Base-by-base conservation (phyloP, 2,329 filamentous ascomycete genomes). In the Botrytis sinoallii region DNA sequence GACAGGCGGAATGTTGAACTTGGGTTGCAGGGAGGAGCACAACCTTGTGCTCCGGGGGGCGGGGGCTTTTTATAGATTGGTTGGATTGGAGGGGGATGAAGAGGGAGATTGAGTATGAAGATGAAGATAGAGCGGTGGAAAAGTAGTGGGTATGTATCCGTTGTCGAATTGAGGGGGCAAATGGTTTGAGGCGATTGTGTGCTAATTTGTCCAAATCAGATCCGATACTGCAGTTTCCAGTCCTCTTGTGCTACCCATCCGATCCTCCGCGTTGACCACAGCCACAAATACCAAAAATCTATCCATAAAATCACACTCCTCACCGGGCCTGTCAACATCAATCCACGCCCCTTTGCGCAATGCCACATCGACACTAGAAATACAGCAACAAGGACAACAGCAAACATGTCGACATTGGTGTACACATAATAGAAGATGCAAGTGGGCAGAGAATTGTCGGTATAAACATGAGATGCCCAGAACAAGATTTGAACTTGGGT, bases 381-480 rank as follows among this genome's bases (percentile, higher is more conserved):
- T 5, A n/a, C 46, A 67, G 25, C 65, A 52, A 16, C 64, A 55
- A 52, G 35, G 46, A 14, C 65, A 40, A 8, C 65, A 64, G 22
- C 69, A 71, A 29, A 52, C 57, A 20, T 87, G 86, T 79, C 83
- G 83, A 20, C 81, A 85, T 78, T 88, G 85, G 85, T 87, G 85
- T 78, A 63, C 57, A 10, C 82, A 82, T 70, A 80, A 83, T 59
- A 86, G 86, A 10, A 82, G 79, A 20, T 88, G 87, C 79, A 83
- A 81, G 76, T 87, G 82, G 80, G 84, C 83, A 5, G 68, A 73
- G 10, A 75, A 79, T 14, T 88, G 87, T 79, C 81, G 82, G 6
- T 85, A 83, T 78, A 76, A 77, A 65, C 87, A 88, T 78, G 78
- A 77, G 74, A 87, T 88, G 86, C 87, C 86, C 5, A 77, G 77